Evolutionary conservation across 192 early-diverging fungal genomes (phyloP).

Genomic region (Umbelopsis sp.): DNA sequence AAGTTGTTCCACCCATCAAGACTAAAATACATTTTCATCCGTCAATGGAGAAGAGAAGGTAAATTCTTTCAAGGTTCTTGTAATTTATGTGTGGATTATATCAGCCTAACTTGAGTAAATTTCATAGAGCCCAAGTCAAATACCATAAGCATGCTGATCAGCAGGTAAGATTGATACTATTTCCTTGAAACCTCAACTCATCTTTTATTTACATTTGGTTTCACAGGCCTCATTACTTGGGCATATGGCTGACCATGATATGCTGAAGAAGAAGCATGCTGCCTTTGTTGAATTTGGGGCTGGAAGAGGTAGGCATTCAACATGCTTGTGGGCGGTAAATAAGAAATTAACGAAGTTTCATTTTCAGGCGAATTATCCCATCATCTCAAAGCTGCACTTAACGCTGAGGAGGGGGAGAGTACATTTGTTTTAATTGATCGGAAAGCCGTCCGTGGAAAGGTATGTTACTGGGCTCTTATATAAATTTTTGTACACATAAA

Average conservation of each 20-base stretch:
- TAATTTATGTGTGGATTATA: not conserved
- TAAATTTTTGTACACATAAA: not conserved
- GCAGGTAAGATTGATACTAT: slow-evolving; percentile 29
- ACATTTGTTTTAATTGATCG: slow-evolving; percentile 77
- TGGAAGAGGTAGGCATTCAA: slow-evolving; percentile 56
- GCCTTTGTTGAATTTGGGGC: slow-evolving; percentile 84
- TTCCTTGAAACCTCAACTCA: not conserved
- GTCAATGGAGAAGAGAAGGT: not conserved
- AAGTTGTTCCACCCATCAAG: slow-evolving; percentile 18
- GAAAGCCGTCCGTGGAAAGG: slow-evolving; percentile 76
- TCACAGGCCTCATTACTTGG: slow-evolving; percentile 77
- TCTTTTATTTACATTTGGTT: not conserved
- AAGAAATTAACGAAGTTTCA: not conserved
- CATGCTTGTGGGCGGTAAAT: not conserved
- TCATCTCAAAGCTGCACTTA: slow-evolving; percentile 48
- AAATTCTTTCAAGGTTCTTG: not conserved
- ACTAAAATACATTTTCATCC: slow-evolving; percentile 5
- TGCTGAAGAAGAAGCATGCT: slow-evolving; percentile 54
- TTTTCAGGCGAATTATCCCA: slow-evolving; percentile 47
- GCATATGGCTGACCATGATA: slow-evolving; percentile 62
- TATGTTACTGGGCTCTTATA: slow-evolving; percentile 23
- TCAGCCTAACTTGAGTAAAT: not conserved
- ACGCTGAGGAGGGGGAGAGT: slow-evolving; percentile 31
- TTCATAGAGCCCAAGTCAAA: slow-evolving; percentile 38
- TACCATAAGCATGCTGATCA: slow-evolving; percentile 56